Evolutionary conservation across 208 protist genomes (phyloP).

Genomic region (Wallacemonas collosoma): DNA sequence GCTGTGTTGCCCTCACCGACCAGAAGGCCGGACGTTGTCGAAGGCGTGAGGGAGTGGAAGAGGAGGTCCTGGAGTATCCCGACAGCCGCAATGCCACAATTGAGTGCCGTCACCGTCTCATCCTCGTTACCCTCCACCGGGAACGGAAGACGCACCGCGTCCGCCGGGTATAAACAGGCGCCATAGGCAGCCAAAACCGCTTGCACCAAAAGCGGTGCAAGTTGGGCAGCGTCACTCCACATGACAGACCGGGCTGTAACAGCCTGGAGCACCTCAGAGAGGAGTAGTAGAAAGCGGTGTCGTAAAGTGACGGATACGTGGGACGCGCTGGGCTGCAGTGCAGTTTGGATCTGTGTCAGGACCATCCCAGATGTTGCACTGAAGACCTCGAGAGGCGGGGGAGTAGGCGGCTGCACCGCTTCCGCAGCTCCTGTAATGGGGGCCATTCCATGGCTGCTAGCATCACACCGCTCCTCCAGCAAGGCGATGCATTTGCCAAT

Average conservation of each 20-base stretch:
- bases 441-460: not conserved
- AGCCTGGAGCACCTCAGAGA: constrained; percentile 12
- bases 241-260: not conserved
- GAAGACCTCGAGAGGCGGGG: not conserved
- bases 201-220: constrained; percentile 4
- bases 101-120: not conserved
- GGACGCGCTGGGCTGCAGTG: not conserved
- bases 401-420: not conserved
- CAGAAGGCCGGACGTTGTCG: not conserved
- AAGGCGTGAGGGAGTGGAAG: constrained; percentile 1
- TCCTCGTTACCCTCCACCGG: not conserved
- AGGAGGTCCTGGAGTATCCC: constrained; percentile 11
- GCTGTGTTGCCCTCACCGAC: not conserved
- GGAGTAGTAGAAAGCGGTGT: not conserved
- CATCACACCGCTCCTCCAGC: constrained; percentile 14
- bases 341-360: constrained; percentile 1
- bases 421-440: too few relatives aligned
- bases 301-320: not conserved
- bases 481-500: constrained; percentile 12
- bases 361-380: not conserved
- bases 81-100: constrained; percentile 2
- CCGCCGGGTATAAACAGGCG: not conserved
- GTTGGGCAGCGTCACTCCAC: constrained; percentile 8
- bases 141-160: not conserved
- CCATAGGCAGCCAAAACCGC: not conserved